Base-by-base conservation (phyloP, 179 eudicot genomes). In the Beta macrorhiza region DNA sequence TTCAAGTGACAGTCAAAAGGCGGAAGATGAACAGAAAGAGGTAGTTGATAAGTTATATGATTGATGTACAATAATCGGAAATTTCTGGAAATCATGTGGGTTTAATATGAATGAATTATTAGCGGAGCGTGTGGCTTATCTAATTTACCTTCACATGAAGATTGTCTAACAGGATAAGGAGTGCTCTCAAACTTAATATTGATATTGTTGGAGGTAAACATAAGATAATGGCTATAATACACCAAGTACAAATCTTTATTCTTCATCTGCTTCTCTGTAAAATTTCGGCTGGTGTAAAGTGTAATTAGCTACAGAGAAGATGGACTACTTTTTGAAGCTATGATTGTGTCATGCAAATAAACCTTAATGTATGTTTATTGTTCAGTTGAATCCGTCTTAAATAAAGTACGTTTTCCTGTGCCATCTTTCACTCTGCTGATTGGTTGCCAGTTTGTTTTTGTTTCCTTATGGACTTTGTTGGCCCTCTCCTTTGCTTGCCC, bases 1-100 rank as follows among this genome's bases (percentile, higher is more conserved):
- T 75, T 95, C 99, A 44, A 77, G 89, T 62, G 97, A 91, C 77
- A 91, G 95, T 77, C 87, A 85, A 64, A 92, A 89, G 87, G 94
- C 91, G 72, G 95, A 93, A 82, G 98, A 93, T 82, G 98, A 95
- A 85, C 98, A 93, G 82, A 95, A 92, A 84, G 98, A 95, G 99
- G 99, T 91, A 88, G 25, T 65, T 72, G 79, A 61, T 5, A 77
- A 49, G 56, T 49, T 42, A 61, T 49, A 56, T 59, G 45, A 71
- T 79, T 62, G 75, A 42, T 44, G 78, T 37, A 37, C 32, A 15
- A 20, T 8, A 52, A 17, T 63, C 67, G 32, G 67, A 7, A 49
- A 6, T 49, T 22, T 11, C 9, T 72, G n/a, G 52, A 42, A 44
- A 69, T 42, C 45, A 58, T 5, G 20, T 74, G 37, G 29, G 17